Evolutionary conservation across 176 grass and related monocot species (phyloP).

Genomic region (Thinopyrum elongatum): DNA sequence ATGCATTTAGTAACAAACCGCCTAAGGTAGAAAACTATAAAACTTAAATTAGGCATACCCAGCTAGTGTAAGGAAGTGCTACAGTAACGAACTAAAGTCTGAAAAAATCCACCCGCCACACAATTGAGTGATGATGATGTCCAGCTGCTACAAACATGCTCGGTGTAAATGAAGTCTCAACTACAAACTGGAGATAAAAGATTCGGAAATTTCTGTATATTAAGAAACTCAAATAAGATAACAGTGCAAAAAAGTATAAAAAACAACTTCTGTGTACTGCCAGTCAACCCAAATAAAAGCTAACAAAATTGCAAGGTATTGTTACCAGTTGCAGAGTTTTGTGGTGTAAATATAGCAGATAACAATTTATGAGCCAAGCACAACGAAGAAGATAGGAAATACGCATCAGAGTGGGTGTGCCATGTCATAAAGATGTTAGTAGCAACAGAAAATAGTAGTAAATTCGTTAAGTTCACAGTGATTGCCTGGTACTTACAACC

Average conservation of each 20-base stretch:
- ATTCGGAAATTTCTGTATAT: neutral
- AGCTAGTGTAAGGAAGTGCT: neutral
- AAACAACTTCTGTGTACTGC: neutral
- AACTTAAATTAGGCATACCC: neutral
- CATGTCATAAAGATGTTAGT: neutral
- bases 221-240: neutral
- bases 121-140: no score
- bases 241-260: neutral
- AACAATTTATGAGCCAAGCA: neutral
- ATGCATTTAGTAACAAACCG: neutral
- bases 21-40: neutral
- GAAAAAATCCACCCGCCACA: conserved; percentile 65
- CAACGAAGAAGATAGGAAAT: neutral
- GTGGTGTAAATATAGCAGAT: neutral
- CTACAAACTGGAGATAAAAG: conserved; percentile 37
- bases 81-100: neutral
- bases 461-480: no score
- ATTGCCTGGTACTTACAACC: no score
- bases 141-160: conserved; percentile 73
- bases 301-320: neutral
- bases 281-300: neutral
- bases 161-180: conserved; percentile 99
- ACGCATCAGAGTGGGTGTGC: neutral
- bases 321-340: neutral
- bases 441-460: neutral